Evolutionary conservation across 176 grass and related monocot genomes (phyloP).

Genomic region (Ensete ventricosum): DNA sequence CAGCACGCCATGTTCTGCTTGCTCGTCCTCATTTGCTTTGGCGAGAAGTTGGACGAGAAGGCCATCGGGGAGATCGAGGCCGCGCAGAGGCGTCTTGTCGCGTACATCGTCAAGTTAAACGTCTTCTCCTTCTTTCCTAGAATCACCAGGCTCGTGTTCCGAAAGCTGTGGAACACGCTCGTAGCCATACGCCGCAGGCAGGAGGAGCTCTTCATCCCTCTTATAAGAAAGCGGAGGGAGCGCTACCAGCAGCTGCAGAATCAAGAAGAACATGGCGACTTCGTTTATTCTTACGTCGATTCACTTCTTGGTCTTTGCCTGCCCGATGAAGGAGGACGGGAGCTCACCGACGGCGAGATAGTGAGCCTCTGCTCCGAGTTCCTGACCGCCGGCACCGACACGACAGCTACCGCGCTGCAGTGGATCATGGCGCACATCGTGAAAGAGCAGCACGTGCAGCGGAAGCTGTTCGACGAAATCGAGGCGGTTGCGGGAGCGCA

Average conservation of each 20-base stretch:
- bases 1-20: slow-evolving; percentile 49
- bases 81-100: slow-evolving; percentile 10
- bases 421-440: neutral
- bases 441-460: neutral
- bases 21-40: slow-evolving; percentile 55
- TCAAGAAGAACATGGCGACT: neutral
- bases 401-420: slow-evolving; percentile 3
- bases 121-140: neutral
- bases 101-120: neutral
- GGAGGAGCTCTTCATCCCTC: slow-evolving; percentile 28
- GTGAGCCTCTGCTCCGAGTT: slow-evolving; percentile 3
- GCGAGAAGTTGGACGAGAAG: slow-evolving; percentile 22
- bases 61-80: slow-evolving; percentile 31
- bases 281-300: slow-evolving; percentile 29
- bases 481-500: neutral
- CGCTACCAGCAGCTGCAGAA: neutral
- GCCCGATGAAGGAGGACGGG: slow-evolving; percentile 24
- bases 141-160: slow-evolving; percentile 12
- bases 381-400: slow-evolving; percentile 5
- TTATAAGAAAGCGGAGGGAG: neutral
- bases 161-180: slow-evolving; percentile 10
- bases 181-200: slow-evolving; percentile 2
- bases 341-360: neutral
- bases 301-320: slow-evolving; percentile 25
- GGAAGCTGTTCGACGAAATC: neutral